Conservation (phyloP, 441 rosid genomes). For the Erodium moschatum region DNA sequence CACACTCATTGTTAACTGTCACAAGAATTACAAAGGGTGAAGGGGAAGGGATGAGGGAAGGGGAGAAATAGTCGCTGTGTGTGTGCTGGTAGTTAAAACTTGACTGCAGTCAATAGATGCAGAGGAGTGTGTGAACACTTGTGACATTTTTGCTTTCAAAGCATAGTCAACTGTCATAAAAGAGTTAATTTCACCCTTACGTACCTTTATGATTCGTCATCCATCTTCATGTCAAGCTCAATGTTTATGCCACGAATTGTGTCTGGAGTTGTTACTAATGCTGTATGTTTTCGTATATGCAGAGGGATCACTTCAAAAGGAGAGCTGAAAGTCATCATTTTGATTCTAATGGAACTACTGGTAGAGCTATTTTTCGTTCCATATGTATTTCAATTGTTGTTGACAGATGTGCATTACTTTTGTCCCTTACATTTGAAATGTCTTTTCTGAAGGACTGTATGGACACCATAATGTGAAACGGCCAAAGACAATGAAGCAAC, state of each 20-base stretch:
- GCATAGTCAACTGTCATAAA: too few relatives aligned
- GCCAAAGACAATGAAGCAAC: slow-evolving; percentile 65
- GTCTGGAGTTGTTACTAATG: background rate
- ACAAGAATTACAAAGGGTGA: too few relatives aligned
- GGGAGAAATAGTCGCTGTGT: background rate
- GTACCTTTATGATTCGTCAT: slow-evolving; percentile 15
- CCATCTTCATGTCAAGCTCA: background rate
- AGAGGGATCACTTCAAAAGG: slow-evolving; percentile 76
- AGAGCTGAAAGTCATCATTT: slow-evolving; percentile 64
- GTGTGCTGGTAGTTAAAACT: background rate
- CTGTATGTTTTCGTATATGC: slow-evolving; percentile 26
- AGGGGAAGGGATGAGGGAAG: too few relatives aligned
- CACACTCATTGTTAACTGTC: too few relatives aligned
- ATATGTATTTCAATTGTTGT: background rate
- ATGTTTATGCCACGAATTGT: slow-evolving; percentile 4
- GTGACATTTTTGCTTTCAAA: background rate
- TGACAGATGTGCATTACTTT: slow-evolving; percentile 3
- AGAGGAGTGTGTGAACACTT: background rate
- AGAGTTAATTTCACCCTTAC: too few relatives aligned
- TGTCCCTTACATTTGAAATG: slow-evolving; percentile 19
- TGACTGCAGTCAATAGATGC: background rate
- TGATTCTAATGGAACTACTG: slow-evolving; percentile 70
- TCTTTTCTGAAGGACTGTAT: slow-evolving; percentile 48
- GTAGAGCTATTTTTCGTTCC: slow-evolving; percentile 21
- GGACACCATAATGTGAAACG: slow-evolving; percentile 66